Evolutionary conservation across 177 flowering plant species (phyloP), one percentile per base, ranked within the genome.

Genomic region (Vitis hybrid): DNA sequence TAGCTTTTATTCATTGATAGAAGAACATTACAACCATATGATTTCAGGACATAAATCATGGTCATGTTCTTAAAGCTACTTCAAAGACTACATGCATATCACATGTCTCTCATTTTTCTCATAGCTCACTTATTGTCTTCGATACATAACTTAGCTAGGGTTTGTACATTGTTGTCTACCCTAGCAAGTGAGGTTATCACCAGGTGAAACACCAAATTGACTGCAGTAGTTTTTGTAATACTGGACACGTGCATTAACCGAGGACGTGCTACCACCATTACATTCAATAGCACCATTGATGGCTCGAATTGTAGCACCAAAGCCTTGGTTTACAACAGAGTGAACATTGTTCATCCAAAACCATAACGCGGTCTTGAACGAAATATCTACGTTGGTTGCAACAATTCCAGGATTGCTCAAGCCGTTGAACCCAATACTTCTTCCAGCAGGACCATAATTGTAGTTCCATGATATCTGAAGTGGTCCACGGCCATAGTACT

Each of bases 391-490:
- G 35, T 80, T 75, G 1, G 27, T 50, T 15, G 68, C 82, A 60
- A 80, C 82, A 0, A 18, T 67, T 10, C 71, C 80, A 2, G 82
- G 82, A 18, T 49, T 27, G 58, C 54, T 57, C 3, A 76, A 13
- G 1, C 77, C 78, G 40, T 79, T 77, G 18, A 79, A 73, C 1
- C 64, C 64, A 11, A 76, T 48, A 58, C 52, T 55, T 9, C 55
- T 7, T 66, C 82, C 82, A 0, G 78, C 80, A 2, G 78, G 56
- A 3, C 78, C 80, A 62, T 80, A 80, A 65, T 80, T 80, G 80
- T 67, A 80, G 74, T 80, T 80, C 77, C 80, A 80, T 8, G 80
- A 56, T 14, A 80, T 70, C 21, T 80, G 82, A 40, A 80, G 68
- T 0, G 80, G 80, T 27, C 82, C 82, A 6, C 80, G 62, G 6